Percentiles rank a stretch among this genome's conserved stretches.
Conservation (phyloP, 2,329 filamentous ascomycete species). For the Sclerotinia minor region DNA sequence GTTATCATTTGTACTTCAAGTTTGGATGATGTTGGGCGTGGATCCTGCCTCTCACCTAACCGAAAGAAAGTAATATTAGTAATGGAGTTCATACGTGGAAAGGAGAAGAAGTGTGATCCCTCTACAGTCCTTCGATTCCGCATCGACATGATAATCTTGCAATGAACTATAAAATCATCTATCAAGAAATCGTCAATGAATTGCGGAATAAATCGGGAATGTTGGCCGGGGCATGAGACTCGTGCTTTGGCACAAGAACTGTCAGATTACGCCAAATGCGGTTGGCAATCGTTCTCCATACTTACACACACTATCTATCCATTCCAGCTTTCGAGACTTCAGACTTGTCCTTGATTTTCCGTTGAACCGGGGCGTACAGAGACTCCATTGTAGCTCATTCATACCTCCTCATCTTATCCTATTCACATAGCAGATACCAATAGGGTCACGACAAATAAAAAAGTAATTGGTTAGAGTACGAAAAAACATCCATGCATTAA, state of each 20-base stretch:
- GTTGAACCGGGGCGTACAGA: background rate
- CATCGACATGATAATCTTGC: too few relatives aligned
- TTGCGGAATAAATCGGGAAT: too few relatives aligned
- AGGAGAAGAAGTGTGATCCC: background rate
- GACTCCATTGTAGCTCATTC: background rate
- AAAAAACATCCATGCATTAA: constrained; percentile 7
- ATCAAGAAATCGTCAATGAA: too few relatives aligned
- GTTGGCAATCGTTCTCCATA: background rate
- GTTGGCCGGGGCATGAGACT: background rate
- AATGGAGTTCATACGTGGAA: too few relatives aligned
- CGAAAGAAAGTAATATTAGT: too few relatives aligned
- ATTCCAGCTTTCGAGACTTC: background rate
- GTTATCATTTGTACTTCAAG: background rate
- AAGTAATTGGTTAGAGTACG: background rate
- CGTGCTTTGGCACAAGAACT: background rate
- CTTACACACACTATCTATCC: background rate
- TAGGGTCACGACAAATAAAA: background rate
- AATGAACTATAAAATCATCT: too few relatives aligned
- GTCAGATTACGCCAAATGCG: background rate
- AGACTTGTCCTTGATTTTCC: background rate
- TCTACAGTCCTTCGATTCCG: background rate
- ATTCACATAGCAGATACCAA: background rate
- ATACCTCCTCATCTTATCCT: background rate
- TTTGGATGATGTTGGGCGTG: too few relatives aligned
- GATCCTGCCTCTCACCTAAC: too few relatives aligned